A percentile compares a stretch with the other conserved stretches of the same genome.
These are phyloP conservation scores for Diplosphaera chodatii DNA, from an alignment of 139 green algal genomes.

Conservation along the genomic window DNA sequence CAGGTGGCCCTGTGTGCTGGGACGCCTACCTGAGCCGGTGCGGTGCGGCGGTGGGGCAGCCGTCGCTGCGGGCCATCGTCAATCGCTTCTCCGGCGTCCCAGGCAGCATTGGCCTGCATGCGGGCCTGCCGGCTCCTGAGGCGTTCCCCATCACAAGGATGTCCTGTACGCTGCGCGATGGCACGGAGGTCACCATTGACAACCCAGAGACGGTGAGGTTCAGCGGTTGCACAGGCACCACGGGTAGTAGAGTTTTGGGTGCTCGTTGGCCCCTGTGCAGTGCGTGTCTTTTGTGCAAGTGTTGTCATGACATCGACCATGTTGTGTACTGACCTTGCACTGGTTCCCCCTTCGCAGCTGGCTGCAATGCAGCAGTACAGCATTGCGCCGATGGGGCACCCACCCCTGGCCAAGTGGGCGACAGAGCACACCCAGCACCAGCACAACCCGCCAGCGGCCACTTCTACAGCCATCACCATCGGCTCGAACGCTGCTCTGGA, in stretches of 20 bases:
- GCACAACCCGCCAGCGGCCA: slow-evolving; percentile 9
- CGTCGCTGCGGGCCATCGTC: slow-evolving; percentile 8
- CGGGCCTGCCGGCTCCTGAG: slow-evolving; percentile 27
- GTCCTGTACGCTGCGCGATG: slow-evolving; percentile 19
- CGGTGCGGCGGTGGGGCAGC: slow-evolving; percentile 4
- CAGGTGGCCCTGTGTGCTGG: neutral
- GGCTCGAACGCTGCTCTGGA: slow-evolving; percentile 32
- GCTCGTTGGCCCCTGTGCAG: no score
- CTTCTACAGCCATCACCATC: slow-evolving; percentile 23
- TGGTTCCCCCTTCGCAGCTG: no score
- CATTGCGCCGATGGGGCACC: slow-evolving; percentile 9
- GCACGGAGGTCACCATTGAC: slow-evolving; percentile 18
- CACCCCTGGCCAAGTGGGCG: slow-evolving; percentile 9
- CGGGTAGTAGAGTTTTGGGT: no score
- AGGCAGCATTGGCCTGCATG: slow-evolving; percentile 39
- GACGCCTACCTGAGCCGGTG: slow-evolving; percentile 8
- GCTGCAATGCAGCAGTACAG: slow-evolving; percentile 40
- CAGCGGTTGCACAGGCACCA: no score
- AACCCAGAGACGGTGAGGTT: slow-evolving; percentile 16
- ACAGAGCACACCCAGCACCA: slow-evolving; percentile 7
- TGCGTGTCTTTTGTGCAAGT: no score
- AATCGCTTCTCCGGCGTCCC: slow-evolving; percentile 7
- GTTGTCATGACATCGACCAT: no score
- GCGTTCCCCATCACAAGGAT: slow-evolving; percentile 31
- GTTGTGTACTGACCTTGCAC: no score